Conservation (phyloP, 2,329 filamentous ascomycete genomes). For the Leptosphaerulina australis region DNA sequence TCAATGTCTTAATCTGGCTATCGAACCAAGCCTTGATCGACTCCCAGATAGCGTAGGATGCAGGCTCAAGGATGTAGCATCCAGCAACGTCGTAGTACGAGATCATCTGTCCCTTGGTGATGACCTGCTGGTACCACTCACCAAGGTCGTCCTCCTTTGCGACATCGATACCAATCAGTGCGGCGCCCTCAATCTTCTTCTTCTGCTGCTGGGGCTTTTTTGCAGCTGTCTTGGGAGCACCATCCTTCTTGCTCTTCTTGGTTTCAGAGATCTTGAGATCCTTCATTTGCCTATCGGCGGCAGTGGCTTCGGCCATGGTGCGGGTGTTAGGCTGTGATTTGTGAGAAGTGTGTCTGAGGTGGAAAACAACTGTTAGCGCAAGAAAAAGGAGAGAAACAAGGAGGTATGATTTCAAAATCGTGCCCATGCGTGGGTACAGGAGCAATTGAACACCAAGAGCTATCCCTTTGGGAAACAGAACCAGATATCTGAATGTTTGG, state of each 20-base stretch:
- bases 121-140: conserved; percentile 96
- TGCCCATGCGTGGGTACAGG: conserved; percentile 11
- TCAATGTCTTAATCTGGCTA: conserved; percentile 81
- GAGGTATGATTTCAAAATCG: background rate
- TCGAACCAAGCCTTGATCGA: conserved; percentile 66
- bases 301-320: conserved; percentile 44
- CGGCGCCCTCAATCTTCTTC: conserved; percentile 63
- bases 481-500: conserved; percentile 29
- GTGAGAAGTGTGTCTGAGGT: conserved; percentile 1
- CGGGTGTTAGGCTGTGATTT: background rate
- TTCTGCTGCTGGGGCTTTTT: conserved; percentile 57
- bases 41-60: conserved; percentile 72
- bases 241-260: conserved; percentile 48
- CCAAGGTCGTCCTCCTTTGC: conserved; percentile 86
- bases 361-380: conserved; percentile 17
- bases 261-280: conserved; percentile 49
- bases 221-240: conserved; percentile 36
- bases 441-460: conserved; percentile 14
- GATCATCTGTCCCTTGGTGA: conserved; percentile 95
- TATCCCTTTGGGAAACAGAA: conserved; percentile 18
- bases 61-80: conserved; percentile 75
- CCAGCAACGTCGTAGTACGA: conserved; percentile 84
- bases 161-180: conserved; percentile 84
- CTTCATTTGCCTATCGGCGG: conserved; percentile 55
- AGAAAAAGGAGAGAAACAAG: background rate